Conservation (phyloP, 1,139 yeast genomes). For the Petasospora fabianii region DNA sequence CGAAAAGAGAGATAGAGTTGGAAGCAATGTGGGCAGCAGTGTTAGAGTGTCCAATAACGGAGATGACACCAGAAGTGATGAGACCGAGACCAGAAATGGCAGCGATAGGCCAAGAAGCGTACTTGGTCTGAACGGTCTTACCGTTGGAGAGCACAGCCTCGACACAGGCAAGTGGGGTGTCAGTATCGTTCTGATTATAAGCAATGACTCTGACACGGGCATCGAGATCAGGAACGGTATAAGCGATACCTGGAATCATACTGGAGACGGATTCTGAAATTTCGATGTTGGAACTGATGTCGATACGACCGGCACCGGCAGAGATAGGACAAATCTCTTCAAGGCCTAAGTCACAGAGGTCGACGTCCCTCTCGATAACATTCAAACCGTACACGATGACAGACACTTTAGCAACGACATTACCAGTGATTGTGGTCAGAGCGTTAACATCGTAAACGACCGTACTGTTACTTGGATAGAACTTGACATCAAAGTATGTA, state of each 20-base stretch:
- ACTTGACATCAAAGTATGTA: conserved; percentile 73
- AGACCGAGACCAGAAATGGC: conserved; percentile 87
- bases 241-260: conserved; percentile 77
- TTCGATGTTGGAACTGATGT: conserved; percentile 51
- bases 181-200: conserved; percentile 45
- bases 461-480: conserved; percentile 60
- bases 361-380: conserved; percentile 49
- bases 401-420: conserved; percentile 62
- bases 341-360: conserved; percentile 60
- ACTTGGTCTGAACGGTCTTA: conserved; percentile 89
- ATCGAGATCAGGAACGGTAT: conserved; percentile 89
- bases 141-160: conserved; percentile 85
- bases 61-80: conserved; percentile 79
- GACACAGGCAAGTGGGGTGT: conserved; percentile 79
- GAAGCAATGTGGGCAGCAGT: conserved; percentile 98
- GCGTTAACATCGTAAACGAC: conserved; percentile 72
- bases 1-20: conserved; percentile 85
- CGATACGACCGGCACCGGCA: conserved; percentile 87
- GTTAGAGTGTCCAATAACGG: conserved; percentile 83
- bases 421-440: conserved; percentile 71
- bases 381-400: conserved; percentile 84
- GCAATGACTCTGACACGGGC: conserved; percentile 81
- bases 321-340: conserved; percentile 75
- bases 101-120: conserved; percentile 97
- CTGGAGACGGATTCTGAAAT: conserved; percentile 42